phyloP scores from a whole-genome alignment of 164 flowering plant genomes.

The Liriodendron chinense region DNA sequence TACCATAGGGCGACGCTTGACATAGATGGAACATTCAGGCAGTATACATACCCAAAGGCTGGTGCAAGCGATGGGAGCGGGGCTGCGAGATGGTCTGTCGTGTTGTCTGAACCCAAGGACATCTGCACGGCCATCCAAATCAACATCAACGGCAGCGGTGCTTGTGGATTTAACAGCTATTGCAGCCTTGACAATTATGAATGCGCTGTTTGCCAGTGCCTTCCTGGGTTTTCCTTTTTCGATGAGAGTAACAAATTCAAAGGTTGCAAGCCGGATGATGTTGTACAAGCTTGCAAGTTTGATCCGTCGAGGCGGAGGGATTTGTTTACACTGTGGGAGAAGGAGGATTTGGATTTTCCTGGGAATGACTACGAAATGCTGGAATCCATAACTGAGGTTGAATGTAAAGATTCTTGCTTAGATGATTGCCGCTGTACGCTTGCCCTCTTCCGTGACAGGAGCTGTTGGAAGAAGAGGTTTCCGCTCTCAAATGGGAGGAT shows the following conservation, averaged over 20 bases:
- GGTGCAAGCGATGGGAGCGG: background rate
- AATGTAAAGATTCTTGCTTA: constrained; percentile 35
- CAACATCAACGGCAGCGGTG: constrained; percentile 12
- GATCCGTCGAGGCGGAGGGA: background rate
- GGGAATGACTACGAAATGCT: constrained; percentile 19
- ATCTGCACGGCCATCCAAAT: constrained; percentile 5
- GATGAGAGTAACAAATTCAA: constrained; percentile 28
- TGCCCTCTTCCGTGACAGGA: constrained; percentile 13
- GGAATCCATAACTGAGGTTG: constrained; percentile 6
- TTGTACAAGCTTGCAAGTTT: constrained; percentile 17
- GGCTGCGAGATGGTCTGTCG: constrained; percentile 13
- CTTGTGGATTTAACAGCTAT: constrained; percentile 52
- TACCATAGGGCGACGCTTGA: constrained; percentile 36
- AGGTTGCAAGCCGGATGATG: constrained; percentile 31
- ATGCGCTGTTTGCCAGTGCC: constrained; percentile 40
- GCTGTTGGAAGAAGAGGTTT: constrained; percentile 45
- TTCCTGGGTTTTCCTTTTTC: constrained; percentile 29
- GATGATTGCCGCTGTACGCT: constrained; percentile 38
- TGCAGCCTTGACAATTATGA: constrained; percentile 30
- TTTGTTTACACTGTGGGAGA: constrained; percentile 8
- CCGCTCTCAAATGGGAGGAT: constrained; percentile 33
- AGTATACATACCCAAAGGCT: constrained; percentile 18
- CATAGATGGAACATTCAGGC: constrained; percentile 28
- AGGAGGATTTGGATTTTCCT: constrained; percentile 32
- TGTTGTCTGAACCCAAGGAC: constrained; percentile 7